Evolutionary conservation across 129 eudicot species (phyloP), one percentile per base, ranked within the genome.

Genomic region (Flaveria robusta): DNA sequence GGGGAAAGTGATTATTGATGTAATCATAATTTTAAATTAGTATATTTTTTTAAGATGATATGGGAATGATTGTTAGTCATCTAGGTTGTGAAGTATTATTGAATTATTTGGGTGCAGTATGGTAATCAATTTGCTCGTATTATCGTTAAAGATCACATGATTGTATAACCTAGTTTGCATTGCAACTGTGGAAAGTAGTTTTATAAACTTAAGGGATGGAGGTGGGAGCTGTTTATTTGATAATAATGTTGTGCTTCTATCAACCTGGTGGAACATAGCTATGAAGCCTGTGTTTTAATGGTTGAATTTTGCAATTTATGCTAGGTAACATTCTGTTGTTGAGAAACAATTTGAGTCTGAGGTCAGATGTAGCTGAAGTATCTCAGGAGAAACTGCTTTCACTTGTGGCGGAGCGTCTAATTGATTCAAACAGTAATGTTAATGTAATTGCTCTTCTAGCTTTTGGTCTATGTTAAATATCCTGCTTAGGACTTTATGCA

Each of bases 341-440:
- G 81, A 89, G 79, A 88, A 91, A 94, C 87, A 82, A 79, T 76
- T 49, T 94, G 87, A 91, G 79, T 80, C 75, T 91, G 88, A 86
- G 89, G 80, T 80, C 92, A 43, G 98, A 94, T 56, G 70, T 85
- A 65, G 66, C 82, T 1, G 97, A 94, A 81, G 93, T 94, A 39
- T 94, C 97, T 26, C 98, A 94, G 88, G 90, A 94, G 82, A 91
- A 85, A 67, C 69, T 94, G 87, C 97, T 94, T 72, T 83, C 90
- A 9, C 92, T 91, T 74, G 96, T 94, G 50, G 98, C 97, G 2
- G 97, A 89, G 81, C 82, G 93, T 66, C 77, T 94, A 70, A 84
- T 94, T 34, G 99, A 91, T 79, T 89, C 93, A 50, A 94, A 94
- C 84, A 89, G 85, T 81, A 87, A 91, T 81, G 69, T 80, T 56